Evolutionary conservation across 2,329 filamentous ascomycete species (phyloP), one percentile per base, ranked within the genome.

Genomic region (Didymella pomorum): DNA sequence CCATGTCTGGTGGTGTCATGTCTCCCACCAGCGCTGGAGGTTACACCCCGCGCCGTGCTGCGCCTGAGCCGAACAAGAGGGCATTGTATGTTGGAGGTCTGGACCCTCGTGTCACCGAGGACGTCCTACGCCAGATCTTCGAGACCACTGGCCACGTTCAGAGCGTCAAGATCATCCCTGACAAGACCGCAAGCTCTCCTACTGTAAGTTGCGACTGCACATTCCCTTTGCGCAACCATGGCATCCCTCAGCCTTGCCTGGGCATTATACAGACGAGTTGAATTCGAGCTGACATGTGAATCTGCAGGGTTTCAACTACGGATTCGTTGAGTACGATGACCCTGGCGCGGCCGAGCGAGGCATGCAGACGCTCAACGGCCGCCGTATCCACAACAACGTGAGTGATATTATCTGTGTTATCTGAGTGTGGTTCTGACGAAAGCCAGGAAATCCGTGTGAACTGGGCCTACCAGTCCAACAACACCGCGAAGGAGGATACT

Each of bases 381-480:
- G 95, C 68, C 88, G 94, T 66, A 93, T 99, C 64, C 94, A 99
- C 78, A 93, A 98, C 80, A 91, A 92, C 76, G 93, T 96, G 88
- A 78, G 89, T 78, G 37, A 8, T 48, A 49, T 53, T 58, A 41
- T 56, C n/a, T 14, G n/a, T 14, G n/a, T 31, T 21, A 37, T 35
- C 16, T 51, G 9, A 58, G 49, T 35, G 18, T 25, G 26, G 11
- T 45, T 56, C 72, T 78, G 52, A 78, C 67, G 51, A 10, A 35
- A 5, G 20, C 52, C 58, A 97, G 92, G 95, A 99, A 84, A 99
- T 99, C 64, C 92, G 93, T 55, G 95, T 99, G 72, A 99, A 99
- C 83, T 99, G 95, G 95, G 95, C 95, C 21, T 99, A 99, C 73
- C 95, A 99, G 82, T 95, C 94, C 67, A 99, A 96, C 83, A 94